phyloP scores from a whole-genome alignment of 495 filamentous ascomycete genomes.

The Talaromyces trachyspermus region DNA sequence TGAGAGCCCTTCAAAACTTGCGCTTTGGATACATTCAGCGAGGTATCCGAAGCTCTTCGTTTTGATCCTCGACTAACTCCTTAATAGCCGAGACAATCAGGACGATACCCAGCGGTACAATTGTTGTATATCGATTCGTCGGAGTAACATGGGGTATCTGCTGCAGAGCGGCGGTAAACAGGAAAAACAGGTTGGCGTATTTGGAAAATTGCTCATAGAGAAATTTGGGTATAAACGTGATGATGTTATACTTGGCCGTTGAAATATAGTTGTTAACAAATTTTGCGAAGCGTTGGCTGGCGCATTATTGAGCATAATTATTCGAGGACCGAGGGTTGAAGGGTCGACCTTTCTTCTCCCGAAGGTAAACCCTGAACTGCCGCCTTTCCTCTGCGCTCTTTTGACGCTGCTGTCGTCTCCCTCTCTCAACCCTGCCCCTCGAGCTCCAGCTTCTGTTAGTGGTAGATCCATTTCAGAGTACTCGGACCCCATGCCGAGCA shows the following conservation, averaged over 20 bases:
- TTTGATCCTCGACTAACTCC: slow-evolving; percentile 93
- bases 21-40: slow-evolving; percentile 83
- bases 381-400: slow-evolving; percentile 46
- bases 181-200: slow-evolving; percentile 98
- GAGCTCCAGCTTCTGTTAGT: slow-evolving; percentile 68
- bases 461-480: slow-evolving; percentile 99
- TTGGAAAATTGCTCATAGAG: slow-evolving; percentile 98
- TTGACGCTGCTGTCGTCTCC: slow-evolving; percentile 24
- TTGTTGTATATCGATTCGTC: slow-evolving; percentile 92
- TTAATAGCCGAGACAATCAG: slow-evolving; percentile 90
- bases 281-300: slow-evolving; percentile 79
- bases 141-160: slow-evolving; percentile 94
- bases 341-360: slow-evolving; percentile 79
- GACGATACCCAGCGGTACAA: slow-evolving; percentile 84
- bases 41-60: slow-evolving; percentile 76
- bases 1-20: slow-evolving; percentile 74
- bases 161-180: slow-evolving; percentile 92
- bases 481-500: slow-evolving; percentile 83
- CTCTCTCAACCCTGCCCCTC: slow-evolving; percentile 32
- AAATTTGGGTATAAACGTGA: slow-evolving; percentile 97
- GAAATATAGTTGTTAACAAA: slow-evolving; percentile 96
- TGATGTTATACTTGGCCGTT: slow-evolving; percentile 93
- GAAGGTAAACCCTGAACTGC: slow-evolving; percentile 77
- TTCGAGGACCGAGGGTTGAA: slow-evolving; percentile 79
- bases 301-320: slow-evolving; percentile 96